phyloP scores from a whole-genome alignment of 2,329 filamentous ascomycete genomes.

The Cadophora malorum region DNA sequence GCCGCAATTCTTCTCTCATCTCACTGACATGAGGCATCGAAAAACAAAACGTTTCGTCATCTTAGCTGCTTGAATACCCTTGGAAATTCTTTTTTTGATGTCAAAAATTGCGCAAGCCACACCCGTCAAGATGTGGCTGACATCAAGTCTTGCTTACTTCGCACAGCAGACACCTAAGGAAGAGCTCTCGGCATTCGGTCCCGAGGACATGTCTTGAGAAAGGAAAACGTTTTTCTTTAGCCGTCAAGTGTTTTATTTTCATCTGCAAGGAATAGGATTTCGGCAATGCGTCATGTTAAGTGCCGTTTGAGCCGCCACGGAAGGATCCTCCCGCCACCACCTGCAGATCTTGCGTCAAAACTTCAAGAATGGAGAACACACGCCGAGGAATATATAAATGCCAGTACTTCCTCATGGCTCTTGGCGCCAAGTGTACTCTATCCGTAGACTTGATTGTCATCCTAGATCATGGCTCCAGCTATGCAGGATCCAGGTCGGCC shows the following conservation, averaged over 20 bases:
- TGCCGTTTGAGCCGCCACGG: slow-evolving; percentile 11
- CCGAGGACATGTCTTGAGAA: neutral
- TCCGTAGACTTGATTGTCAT: neutral
- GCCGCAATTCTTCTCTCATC: neutral
- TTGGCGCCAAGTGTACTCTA: neutral
- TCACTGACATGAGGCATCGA: neutral
- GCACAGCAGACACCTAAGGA: neutral
- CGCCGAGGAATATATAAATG: neutral
- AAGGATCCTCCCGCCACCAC: slow-evolving; percentile 3
- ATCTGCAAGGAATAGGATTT: neutral
- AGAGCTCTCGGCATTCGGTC: neutral
- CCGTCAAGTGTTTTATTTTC: neutral
- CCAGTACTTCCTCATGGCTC: too few species aligned
- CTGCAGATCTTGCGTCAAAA: neutral
- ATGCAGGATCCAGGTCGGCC: neutral
- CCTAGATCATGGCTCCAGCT: neutral
- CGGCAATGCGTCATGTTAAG: neutral
- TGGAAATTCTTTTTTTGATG: neutral
- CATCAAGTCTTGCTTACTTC: neutral
- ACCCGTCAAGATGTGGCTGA: neutral
- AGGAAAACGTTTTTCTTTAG: neutral
- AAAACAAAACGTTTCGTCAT: neutral
- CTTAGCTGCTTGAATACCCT: neutral
- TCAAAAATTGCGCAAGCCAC: neutral
- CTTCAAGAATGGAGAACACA: neutral